Conservation (phyloP, 441 rosid species). For the Populus trichocarpa region DNA sequence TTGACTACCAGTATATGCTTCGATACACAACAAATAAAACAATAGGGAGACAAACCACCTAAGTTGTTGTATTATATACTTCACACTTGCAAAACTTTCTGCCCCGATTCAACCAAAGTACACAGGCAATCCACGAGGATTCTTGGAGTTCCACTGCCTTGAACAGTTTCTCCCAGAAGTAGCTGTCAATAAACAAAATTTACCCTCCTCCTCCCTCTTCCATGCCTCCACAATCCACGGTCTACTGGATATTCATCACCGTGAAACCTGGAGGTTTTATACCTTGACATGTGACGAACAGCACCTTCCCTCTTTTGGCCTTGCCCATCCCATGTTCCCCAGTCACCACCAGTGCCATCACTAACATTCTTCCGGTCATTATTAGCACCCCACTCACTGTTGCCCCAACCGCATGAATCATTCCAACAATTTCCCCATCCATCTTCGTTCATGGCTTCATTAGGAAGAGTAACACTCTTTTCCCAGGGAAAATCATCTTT, state of each 20-base stretch:
- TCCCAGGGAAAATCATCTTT: conserved; percentile 23
- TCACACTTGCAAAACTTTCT: neutral
- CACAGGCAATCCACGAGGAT: neutral
- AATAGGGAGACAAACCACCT: conserved; percentile 10
- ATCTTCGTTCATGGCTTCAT: conserved; percentile 17
- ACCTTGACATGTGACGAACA: conserved; percentile 31
- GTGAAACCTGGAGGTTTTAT: conserved; percentile 34
- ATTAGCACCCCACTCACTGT: conserved; percentile 19
- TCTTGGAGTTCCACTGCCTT: neutral
- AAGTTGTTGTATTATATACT: conserved; percentile 16
- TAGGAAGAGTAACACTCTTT: neutral
- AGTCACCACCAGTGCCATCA: conserved; percentile 20
- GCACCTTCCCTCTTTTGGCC: conserved; percentile 34
- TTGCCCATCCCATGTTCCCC: conserved; percentile 36
- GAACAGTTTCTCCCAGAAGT: neutral
- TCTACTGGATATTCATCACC: conserved; percentile 33
- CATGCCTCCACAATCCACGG: conserved; percentile 42
- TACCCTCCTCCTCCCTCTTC: conserved; percentile 46
- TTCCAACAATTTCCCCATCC: conserved; percentile 28
- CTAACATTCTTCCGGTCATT: conserved; percentile 18
- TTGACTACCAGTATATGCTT: neutral
- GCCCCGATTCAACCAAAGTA: neutral
- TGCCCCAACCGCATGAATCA: conserved; percentile 21
- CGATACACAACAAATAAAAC: conserved; percentile 12
- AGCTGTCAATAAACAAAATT: conserved; percentile 25